Evolutionary conservation across 139 green algal species (phyloP), one percentile per base, ranked within the genome.

Genomic region (Coccomyxa sp.): DNA sequence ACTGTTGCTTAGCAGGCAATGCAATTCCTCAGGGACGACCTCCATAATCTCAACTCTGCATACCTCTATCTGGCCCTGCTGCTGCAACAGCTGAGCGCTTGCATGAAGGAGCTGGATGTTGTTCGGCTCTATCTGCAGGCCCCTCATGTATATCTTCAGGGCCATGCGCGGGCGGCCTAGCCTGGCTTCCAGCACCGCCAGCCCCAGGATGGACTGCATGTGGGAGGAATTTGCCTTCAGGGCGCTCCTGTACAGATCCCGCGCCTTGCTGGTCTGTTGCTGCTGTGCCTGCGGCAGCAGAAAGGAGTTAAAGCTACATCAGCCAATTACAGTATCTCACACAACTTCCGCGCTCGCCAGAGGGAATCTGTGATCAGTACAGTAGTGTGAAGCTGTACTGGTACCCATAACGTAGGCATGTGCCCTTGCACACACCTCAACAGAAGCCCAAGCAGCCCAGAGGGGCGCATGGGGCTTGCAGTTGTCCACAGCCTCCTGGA

Each of bases 201-300:
- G 77, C 29, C 75, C 68, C 39, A 84, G 50, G 27, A 81, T 37
- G 73, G 39, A 73, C 24, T 70, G 89, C 71, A 85, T 27, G 79
- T 94, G 88, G 9, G 12, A 7, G 1, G 79, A 79, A 58, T 91
- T 82, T 9, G 54, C 69, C 34, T 83, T 44, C 70, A 93, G 81
- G 22, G 90, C 89, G 35, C 70, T 24, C 8, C 75, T 36, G 78
- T 89, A 84, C 78, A 94, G 80, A 70, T 79, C 68, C 9, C 87
- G 76, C 0, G 87, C 85, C 6, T 70, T 72, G 9, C 76, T 55
- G 14, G 81, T 55, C 73, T 87, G 85, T 10, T 86, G 84, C 34
- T 85, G 81, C 55, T 84, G 35, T 14, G 77, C 71, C 84, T 89
- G 74, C 44, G 27, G 10, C 10, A 72, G n/a, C n/a, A n/a, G n/a